phyloP scores from a whole-genome alignment of 2,329 filamentous ascomycete species.

The Periconia digitata region DNA sequence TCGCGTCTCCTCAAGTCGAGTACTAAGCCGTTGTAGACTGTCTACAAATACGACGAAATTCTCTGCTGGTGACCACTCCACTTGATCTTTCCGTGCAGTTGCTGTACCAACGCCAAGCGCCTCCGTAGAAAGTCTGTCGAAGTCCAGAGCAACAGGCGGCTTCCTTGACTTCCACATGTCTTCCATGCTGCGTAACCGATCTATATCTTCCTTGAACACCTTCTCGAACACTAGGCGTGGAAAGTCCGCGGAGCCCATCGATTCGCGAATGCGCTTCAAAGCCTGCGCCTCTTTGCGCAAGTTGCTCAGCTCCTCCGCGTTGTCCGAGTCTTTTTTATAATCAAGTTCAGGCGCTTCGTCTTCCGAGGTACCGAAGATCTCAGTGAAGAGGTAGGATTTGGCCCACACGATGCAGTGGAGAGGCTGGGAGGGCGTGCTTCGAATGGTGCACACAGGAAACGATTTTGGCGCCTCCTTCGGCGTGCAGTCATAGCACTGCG shows the following conservation, averaged over 20 bases:
- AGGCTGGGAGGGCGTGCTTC: constrained; percentile 91
- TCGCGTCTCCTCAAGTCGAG: constrained; percentile 68
- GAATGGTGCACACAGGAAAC: constrained; percentile 95
- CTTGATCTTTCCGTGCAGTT: constrained; percentile 68
- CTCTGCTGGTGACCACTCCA: constrained; percentile 77
- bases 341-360: constrained; percentile 80
- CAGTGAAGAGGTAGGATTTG: constrained; percentile 93
- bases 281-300: constrained; percentile 81
- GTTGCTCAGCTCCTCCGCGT: constrained; percentile 85
- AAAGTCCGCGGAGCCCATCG: constrained; percentile 79
- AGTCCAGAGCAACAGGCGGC: constrained; percentile 73
- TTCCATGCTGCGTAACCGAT: constrained; percentile 79
- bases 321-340: constrained; percentile 76
- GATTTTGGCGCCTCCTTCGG: constrained; percentile 88
- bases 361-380: constrained; percentile 90
- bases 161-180: constrained; percentile 93
- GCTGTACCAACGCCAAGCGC: constrained; percentile 55
- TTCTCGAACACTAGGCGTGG: constrained; percentile 84
- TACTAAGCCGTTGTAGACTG: constrained; percentile 75
- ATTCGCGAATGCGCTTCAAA: constrained; percentile 77
- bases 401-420: constrained; percentile 99
- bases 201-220: constrained; percentile 84
- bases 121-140: constrained; percentile 60
- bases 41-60: constrained; percentile 85
- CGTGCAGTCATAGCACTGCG: constrained; percentile 95